Evolutionary conservation across 2,329 filamentous ascomycete species (phyloP).

Genomic region (Apiospora rasikravindrae): DNA sequence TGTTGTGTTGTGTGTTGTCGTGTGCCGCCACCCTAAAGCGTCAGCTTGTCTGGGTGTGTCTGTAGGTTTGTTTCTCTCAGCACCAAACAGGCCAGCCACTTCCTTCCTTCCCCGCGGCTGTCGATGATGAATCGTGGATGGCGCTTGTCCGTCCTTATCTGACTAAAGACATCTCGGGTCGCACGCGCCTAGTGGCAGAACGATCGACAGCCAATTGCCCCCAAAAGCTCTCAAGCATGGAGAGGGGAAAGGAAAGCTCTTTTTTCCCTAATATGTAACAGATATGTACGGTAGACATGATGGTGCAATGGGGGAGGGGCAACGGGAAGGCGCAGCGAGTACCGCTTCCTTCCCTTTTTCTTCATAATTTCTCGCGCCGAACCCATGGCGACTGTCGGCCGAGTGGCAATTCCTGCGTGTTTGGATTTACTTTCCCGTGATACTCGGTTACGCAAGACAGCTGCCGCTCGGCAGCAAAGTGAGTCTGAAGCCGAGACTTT

Average conservation of each 20-base stretch:
- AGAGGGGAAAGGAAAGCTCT: neutral
- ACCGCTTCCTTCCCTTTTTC: neutral
- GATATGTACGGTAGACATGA: no score
- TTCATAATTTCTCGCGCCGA: neutral
- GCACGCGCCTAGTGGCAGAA: neutral
- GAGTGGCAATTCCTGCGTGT: neutral
- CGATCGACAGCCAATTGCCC: neutral
- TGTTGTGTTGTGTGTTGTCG: neutral
- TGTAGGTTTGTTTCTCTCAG: neutral
- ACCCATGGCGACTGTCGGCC: neutral
- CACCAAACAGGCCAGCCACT: neutral
- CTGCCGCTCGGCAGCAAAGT: neutral
- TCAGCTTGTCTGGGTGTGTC: neutral
- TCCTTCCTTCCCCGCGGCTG: constrained; percentile 2
- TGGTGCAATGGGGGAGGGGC: neutral
- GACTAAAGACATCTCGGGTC: constrained; percentile 1
- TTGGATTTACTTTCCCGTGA: neutral
- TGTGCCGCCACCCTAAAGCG: neutral
- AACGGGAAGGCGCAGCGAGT: neutral
- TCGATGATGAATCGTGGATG: neutral
- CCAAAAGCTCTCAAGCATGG: neutral
- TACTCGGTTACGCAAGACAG: neutral
- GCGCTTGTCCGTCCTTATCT: neutral
- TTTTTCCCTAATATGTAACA: neutral
- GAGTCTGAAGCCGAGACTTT: neutral